Base-by-base conservation (phyloP, 805 yeast species). In the Candida piceae region DNA sequence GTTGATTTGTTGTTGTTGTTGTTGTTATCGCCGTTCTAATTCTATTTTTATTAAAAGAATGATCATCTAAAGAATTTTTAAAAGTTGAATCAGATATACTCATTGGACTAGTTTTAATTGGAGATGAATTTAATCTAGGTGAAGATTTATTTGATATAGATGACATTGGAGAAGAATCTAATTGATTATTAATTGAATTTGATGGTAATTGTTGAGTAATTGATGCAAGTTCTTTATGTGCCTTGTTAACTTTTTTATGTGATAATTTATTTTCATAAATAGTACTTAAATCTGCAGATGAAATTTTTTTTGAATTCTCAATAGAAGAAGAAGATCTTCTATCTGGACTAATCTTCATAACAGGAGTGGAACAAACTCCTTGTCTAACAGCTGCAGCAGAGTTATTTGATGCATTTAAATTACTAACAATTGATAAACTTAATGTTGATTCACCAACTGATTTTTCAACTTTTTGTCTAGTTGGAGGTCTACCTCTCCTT, bases 321-420 rank as follows among this genome's bases (percentile, higher is more conserved):
- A n/a, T n/a, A n/a, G n/a, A n/a, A 6, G 34, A 13, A 26, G 40
- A 32, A 6, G 42, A 34, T 27, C 45, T 44, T 33, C 46, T 42
- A 16, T 42, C 52, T 4, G 60, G 61, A 16, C 53, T 55, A n/a
- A 58, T 46, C 23, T 49, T 49, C 62, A 58, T 58, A n/a, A 57
- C 50, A 7, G 63, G 62, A 7, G 55, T 53, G 2, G 62, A 52
- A 23, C 49, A 44, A 29, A 57, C 46, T 13, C 58, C 61, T 36
- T 55, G 54, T 28, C 48, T 47, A 5, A 52, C 48, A 9, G 52
- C 50, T 3, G 60, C 60, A 6, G 60, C 58, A 6, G 60, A 54
- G 29, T 50, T 46, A 17, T 46, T 44, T 15, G 46, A 47, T 7
- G 56, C 57, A 42, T 45, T 53, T 23, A 46, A 29, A 5, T 40